Percentiles rank a stretch among this genome's conserved stretches.
phyloP scores from a whole-genome alignment of 345 rosid genomes.

The Clarkia xantiana region DNA sequence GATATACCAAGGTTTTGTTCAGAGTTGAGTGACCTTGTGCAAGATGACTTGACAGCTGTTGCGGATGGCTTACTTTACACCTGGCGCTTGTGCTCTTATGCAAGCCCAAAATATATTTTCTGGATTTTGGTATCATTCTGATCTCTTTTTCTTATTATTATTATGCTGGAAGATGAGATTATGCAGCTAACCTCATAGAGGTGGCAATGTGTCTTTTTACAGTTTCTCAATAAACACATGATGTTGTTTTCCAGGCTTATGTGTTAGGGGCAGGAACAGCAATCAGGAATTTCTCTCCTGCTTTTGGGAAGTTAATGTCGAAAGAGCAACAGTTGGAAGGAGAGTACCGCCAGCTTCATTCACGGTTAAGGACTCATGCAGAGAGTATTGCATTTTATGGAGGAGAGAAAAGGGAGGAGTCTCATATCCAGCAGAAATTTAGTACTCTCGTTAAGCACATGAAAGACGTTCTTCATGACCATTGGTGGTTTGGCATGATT shows the following conservation, averaged over 20 bases:
- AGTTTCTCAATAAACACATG: slow-evolving; percentile 7
- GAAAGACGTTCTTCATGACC: slow-evolving; percentile 70
- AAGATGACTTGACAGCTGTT: slow-evolving; percentile 81
- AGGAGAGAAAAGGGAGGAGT: slow-evolving; percentile 85
- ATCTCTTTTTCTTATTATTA: slow-evolving; percentile 3
- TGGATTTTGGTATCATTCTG: slow-evolving; percentile 72
- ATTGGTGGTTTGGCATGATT: slow-evolving; percentile 99
- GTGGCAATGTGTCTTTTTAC: background rate
- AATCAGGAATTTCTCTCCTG: slow-evolving; percentile 85
- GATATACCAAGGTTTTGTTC: slow-evolving; percentile 91
- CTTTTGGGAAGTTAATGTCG: slow-evolving; percentile 91
- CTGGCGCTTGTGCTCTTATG: slow-evolving; percentile 92
- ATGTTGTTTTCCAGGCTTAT: slow-evolving; percentile 49
- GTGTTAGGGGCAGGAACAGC: slow-evolving; percentile 78
- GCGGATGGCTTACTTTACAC: slow-evolving; percentile 80
- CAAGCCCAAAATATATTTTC: slow-evolving; percentile 90
- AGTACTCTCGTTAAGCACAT: slow-evolving; percentile 58
- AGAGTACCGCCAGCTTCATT: slow-evolving; percentile 90
- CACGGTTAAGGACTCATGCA: slow-evolving; percentile 93
- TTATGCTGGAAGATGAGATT: background rate
- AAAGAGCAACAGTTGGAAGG: slow-evolving; percentile 95
- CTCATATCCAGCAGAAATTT: slow-evolving; percentile 80
- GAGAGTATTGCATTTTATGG: slow-evolving; percentile 98
- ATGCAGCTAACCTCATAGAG: too few relatives aligned
- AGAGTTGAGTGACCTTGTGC: slow-evolving; percentile 89